Base-by-base conservation (phyloP, 2,329 filamentous ascomycete species). In the Malbranchea cinnamomea region DNA sequence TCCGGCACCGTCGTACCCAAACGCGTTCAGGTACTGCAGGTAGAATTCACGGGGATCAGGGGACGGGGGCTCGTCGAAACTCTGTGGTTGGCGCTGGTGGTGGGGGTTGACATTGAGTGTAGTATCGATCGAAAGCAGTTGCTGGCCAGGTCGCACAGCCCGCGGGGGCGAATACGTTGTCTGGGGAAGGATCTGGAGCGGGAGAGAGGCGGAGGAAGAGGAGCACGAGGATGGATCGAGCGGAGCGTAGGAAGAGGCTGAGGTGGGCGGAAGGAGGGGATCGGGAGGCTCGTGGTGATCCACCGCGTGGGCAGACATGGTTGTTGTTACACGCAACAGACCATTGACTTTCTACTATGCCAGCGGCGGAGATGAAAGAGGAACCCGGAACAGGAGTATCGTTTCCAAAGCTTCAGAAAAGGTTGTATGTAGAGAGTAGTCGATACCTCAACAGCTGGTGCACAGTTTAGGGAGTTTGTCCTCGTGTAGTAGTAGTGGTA, bases 41-140 rank as follows among this genome's bases (percentile, higher is more conserved):
- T 67, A 68, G 47, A 62, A 67, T 12, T 65, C 62, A 48, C 62
- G 60, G 21, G 63, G 64, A 41, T 64, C 58, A 25, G 55, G 50
- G 15, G 53, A 57, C n/a, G n/a, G n/a, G 28, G 37, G 33, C 29
- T 40, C 42, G 35, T 47, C 47, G 29, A 36, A 43, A 32, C 31
- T 20, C 31, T 31, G 12, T 29, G 35, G 42, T 33, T 37, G 34
- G 41, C 40, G 41, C 36, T 34, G 37, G 35, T 15, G 33, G 20
- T 30, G 27, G 7, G 17, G 26, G 15, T 17, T 28, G 31, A 24
- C 26, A 26, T 35, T 25, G 39, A 31, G 31, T 26, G 10, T 20
- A 27, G 33, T 40, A 36, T 37, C 31, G 34, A 37, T 30, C 16
- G 34, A 42, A 40, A 42, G 39, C 32, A 31, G 31, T 35, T 41